Evolutionary conservation across 2,329 filamentous ascomycete genomes (phyloP).

Genomic region (Colletotrichum sp.): DNA sequence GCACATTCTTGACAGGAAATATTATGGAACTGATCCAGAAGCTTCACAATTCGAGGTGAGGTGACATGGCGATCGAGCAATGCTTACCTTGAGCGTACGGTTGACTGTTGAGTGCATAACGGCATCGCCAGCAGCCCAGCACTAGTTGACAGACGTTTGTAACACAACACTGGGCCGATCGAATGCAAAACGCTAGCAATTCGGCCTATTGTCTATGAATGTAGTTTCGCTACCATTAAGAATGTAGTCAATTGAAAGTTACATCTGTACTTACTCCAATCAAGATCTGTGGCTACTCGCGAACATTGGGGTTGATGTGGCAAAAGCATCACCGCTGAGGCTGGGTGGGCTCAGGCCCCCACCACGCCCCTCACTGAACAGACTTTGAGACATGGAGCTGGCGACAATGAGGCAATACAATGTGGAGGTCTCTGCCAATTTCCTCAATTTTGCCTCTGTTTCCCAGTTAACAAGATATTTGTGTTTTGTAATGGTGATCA

Average conservation of each 20-base stretch:
- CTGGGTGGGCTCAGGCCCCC: neutral
- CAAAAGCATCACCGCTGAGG: neutral
- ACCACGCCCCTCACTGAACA: neutral
- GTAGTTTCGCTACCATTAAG: too few relatives aligned
- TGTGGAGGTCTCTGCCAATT: too few relatives aligned
- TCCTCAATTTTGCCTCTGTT: too few relatives aligned
- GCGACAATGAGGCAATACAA: neutral
- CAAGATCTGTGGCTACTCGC: neutral
- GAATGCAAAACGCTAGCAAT: rapidly evolving
- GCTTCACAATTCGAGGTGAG: neutral
- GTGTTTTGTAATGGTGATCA: neutral
- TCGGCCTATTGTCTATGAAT: rapidly evolving
- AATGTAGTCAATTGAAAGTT: neutral
- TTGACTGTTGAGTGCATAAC: too few relatives aligned
- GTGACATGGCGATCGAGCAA: neutral
- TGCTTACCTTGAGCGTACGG: too few relatives aligned
- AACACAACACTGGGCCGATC: rapidly evolving
- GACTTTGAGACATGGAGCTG: neutral
- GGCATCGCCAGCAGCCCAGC: rapidly evolving
- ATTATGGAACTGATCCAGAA: rapidly evolving
- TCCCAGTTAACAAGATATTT: too few relatives aligned
- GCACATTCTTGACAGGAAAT: too few relatives aligned
- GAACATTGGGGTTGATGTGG: neutral
- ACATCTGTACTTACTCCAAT: neutral
- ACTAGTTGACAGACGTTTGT: neutral